Percentiles rank a stretch among this genome's conserved stretches.
Conservation (phyloP, 192 early-diverging fungal genomes). For the Umbelopsis ramanniana region DNA sequence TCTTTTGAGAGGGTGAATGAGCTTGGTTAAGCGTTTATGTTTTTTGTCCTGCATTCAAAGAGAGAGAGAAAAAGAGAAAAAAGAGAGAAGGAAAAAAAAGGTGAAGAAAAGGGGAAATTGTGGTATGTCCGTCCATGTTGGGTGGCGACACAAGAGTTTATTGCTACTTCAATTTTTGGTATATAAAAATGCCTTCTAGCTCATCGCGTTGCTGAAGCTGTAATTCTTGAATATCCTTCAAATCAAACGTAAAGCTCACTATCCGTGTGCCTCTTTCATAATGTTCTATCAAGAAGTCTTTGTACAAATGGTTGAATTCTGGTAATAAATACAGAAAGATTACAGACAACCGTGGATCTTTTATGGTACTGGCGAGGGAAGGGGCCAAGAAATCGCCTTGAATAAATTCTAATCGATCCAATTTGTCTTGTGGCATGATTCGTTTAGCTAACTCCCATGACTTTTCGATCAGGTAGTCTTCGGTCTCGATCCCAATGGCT, state of each 20-base stretch:
- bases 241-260: slow-evolving; percentile 55
- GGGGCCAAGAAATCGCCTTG: slow-evolving; percentile 46
- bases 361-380: slow-evolving; percentile 30
- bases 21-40: slow-evolving; percentile 10
- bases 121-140: not conserved
- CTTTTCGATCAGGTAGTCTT: slow-evolving; percentile 46
- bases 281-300: slow-evolving; percentile 48
- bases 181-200: slow-evolving; percentile 55
- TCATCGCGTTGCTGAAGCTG: slow-evolving; percentile 44
- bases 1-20: slow-evolving; percentile 8
- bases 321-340: slow-evolving; percentile 57
- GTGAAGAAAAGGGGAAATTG: not conserved
- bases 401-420: slow-evolving; percentile 39
- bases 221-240: slow-evolving; percentile 52
- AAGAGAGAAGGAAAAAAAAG: slow-evolving; percentile 3
- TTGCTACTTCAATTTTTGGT: slow-evolving; percentile 37
- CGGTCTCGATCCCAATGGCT: slow-evolving; percentile 60
- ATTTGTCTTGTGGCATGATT: slow-evolving; percentile 25
- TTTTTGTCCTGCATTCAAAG: slow-evolving; percentile 16
- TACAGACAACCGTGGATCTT: slow-evolving; percentile 46
- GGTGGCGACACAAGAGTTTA: slow-evolving; percentile 24
- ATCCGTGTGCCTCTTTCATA: slow-evolving; percentile 52
- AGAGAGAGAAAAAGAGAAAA: not conserved
- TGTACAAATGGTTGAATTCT: slow-evolving; percentile 50
- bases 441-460: slow-evolving; percentile 42